Base-by-base conservation (phyloP, 306 rosid species). In the Ormosia emarginata region DNA sequence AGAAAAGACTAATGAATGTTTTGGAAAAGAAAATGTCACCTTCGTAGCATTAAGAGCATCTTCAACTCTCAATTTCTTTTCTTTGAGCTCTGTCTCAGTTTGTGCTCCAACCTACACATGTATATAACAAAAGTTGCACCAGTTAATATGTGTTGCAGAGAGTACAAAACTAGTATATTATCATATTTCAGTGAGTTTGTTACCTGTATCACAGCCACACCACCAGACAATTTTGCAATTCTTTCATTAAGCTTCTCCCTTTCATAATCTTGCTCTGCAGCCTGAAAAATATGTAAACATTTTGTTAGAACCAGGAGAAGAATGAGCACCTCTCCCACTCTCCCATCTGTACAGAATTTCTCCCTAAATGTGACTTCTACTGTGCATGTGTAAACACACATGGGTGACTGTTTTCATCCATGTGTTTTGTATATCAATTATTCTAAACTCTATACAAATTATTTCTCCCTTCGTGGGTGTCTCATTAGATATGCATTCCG, bases 1-100 rank as follows among this genome's bases (percentile, higher is more conserved):
- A 17, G 8, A 3, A 71, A 80, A n/a, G n/a, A 47, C 11, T 14
- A 39, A 14, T n/a, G 5, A 30, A 32, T 7, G 29, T 13, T 50
- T 52, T 3, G 34, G 50, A 36, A 58, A 83, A 67, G 70, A 32
- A 47, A 58, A 11, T 1, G 14, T 67, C 52, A 96, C 99, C 99
- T 96, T 96, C 0, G 99, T 96, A 3, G 99, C 99, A 82, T 96
- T 96, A 43, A 96, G 98, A 85, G 99, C 99, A 80, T 96, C 99
- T 80, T 96, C 99, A 3, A 96, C 99, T 84, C 99, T 87, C 87
- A 96, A 82, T 67, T 96, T 96, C 93, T 96, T 96, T 83, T 96
- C 99, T 78, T 96, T 96, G 71, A 96, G 97, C 86, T 96, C 99
- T 12, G 99, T 96, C 90, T 96, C 99, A 43, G 99, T 96, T 90